A percentile compares a stretch with the other conserved stretches of the same genome.
Evolutionary conservation across 441 rosid species (phyloP).

Genomic region (Sinapis alba): DNA sequence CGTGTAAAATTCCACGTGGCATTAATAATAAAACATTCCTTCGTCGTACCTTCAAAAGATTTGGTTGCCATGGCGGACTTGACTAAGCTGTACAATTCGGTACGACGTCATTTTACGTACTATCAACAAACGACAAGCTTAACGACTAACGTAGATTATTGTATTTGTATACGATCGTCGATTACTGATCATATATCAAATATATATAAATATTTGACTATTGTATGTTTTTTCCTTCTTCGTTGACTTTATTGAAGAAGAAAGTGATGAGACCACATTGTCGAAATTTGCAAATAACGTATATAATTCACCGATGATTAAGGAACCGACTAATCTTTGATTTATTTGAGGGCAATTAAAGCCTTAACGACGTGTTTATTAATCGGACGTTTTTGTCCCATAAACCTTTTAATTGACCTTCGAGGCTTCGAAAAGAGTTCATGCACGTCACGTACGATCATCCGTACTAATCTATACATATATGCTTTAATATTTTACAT

Average conservation of each 20-base stretch:
- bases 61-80: constrained; percentile 21
- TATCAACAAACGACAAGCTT: constrained; percentile 15
- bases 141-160: constrained; percentile 6
- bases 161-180: constrained; percentile 4
- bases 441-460: constrained; percentile 37
- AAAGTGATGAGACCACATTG: neutral
- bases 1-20: constrained; percentile 15
- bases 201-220: neutral
- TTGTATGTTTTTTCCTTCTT: neutral
- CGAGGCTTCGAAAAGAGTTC: constrained; percentile 28
- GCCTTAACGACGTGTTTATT: constrained; percentile 17
- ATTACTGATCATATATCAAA: neutral
- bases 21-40: neutral
- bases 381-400: constrained; percentile 2
- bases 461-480: constrained; percentile 29
- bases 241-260: constrained; percentile 22
- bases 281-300: neutral
- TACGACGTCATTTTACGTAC: constrained; percentile 29
- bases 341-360: constrained; percentile 17
- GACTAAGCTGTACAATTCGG: constrained; percentile 19
- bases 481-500: constrained; percentile 7
- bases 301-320: constrained; percentile 10
- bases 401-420: constrained; percentile 13
- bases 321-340: constrained; percentile 24
- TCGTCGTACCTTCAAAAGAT: neutral